Base-by-base conservation (phyloP, 2,329 filamentous ascomycete species). In the Talaromyces sp. region DNA sequence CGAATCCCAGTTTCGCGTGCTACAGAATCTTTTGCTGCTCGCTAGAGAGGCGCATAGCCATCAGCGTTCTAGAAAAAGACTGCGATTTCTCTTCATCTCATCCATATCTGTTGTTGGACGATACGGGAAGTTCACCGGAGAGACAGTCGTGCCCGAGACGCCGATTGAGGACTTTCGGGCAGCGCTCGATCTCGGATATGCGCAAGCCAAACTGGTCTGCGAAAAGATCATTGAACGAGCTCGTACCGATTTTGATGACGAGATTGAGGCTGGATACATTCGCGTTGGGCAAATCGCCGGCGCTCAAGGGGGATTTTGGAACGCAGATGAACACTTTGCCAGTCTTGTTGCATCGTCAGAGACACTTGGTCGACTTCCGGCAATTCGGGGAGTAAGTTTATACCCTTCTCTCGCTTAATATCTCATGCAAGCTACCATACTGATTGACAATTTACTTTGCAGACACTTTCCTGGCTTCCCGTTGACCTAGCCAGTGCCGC, bases 391-490 rank as follows among this genome's bases (percentile, higher is more conserved):
- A 0, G 47, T 57, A 37, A 57, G 52, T 13, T 7, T 6, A 43
- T 9, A 1, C 3, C 41, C 27, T 7, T 31, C n/a, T 43, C 5
- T 14, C 3, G 1, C 14, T 39, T 14, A 0, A 39, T 4, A 31
- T 31, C 27, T 31, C 27, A 31, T 31, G 27, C 7, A 31, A 31
- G 5, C 27, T 31, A 31, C 27, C 27, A 2, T 31, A 13, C 14
- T 43, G 41, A 43, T 6, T 43, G 41, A 43, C 3, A 19, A 57
- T 57, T 13, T 22, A 11, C 27, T 24, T 22, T 39, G 13, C 50
- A 57, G 52, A 57, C 64, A 1, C 62, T 84, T 0, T 78, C 67
- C 3, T 85, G 83, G 83, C 75, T 72, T 0, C 81, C 83, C 0
- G 83, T 84, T 8, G 74, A 85, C 64, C 71, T 72, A 35, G 72